phyloP scores from a whole-genome alignment of 495 filamentous ascomycete species.

The Lasiosphaeria ovina region DNA sequence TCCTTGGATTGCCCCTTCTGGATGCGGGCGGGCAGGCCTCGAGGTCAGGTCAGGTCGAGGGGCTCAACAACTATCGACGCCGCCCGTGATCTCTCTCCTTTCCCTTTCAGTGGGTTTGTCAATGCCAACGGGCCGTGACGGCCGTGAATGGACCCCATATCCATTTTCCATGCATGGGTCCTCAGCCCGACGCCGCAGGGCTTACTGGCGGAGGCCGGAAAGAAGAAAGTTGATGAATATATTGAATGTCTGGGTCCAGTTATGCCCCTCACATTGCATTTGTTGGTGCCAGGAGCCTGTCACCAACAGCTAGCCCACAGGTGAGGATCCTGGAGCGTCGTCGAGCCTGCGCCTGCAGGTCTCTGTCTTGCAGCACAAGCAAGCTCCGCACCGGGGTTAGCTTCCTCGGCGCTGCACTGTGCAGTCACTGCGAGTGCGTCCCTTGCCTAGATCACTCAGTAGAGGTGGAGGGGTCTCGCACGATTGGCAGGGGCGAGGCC shows the following conservation, averaged over 20 bases:
- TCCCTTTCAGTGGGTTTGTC: too few species aligned
- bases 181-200: too few species aligned
- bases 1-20: neutral
- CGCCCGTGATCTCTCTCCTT: too few species aligned
- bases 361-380: conserved; percentile 11
- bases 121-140: too few species aligned
- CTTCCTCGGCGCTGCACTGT: neutral
- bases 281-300: neutral
- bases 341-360: conserved; percentile 2
- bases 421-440: neutral
- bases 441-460: neutral
- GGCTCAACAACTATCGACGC: too few species aligned
- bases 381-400: neutral
- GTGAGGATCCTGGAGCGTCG: neutral
- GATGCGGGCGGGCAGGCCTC: neutral
- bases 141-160: too few species aligned
- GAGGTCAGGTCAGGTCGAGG: neutral
- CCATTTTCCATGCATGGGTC: too few species aligned
- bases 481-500: neutral
- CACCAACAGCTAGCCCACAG: neutral
- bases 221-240: too few species aligned
- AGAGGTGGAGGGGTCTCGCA: neutral
- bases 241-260: too few species aligned
- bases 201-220: too few species aligned
- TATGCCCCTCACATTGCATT: neutral